Percentiles rank a stretch among this genome's conserved stretches.
phyloP scores from a whole-genome alignment of 108 stramenopile genomes.

The Aurantiochytrium sp. region DNA sequence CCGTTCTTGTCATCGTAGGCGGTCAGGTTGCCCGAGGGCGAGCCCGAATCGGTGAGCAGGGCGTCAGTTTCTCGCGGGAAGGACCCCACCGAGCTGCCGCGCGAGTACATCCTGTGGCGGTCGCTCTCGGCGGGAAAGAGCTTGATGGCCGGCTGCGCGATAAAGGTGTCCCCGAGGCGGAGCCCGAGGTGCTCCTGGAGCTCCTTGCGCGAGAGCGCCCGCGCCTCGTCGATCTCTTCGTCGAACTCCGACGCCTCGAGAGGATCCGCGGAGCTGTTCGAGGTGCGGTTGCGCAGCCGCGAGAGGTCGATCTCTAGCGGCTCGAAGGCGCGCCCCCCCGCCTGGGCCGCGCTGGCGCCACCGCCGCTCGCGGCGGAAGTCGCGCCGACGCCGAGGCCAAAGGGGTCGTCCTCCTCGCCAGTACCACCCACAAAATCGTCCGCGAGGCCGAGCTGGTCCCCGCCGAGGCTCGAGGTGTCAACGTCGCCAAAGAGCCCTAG shows the following conservation, averaged over 20 bases:
- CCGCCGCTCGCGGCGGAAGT: neutral
- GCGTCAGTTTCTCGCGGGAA: neutral
- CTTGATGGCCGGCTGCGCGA: neutral
- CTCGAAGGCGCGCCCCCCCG: neutral
- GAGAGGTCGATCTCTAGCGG: neutral
- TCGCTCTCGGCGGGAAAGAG: neutral
- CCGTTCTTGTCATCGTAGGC: conserved; percentile 27
- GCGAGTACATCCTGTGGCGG: neutral
- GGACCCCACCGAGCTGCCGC: neutral
- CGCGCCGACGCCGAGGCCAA: neutral
- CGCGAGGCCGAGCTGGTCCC: neutral
- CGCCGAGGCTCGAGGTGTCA: neutral
- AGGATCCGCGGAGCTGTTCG: neutral
- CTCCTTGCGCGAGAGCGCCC: neutral
- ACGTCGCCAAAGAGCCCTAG: neutral
- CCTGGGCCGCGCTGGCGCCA: neutral
- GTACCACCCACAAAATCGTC: neutral
- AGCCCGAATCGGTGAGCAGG: neutral
- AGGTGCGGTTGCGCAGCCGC: neutral
- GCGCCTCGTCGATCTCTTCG: neutral
- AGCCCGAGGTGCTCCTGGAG: neutral
- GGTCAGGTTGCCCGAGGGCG: neutral
- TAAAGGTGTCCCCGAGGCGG: neutral
- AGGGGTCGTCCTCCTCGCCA: neutral
- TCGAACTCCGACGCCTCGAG: neutral